These are phyloP conservation scores for Aspergillus viridinutans DNA, from an alignment of 2,329 filamentous ascomycete species.

Conservation along the genomic window DNA sequence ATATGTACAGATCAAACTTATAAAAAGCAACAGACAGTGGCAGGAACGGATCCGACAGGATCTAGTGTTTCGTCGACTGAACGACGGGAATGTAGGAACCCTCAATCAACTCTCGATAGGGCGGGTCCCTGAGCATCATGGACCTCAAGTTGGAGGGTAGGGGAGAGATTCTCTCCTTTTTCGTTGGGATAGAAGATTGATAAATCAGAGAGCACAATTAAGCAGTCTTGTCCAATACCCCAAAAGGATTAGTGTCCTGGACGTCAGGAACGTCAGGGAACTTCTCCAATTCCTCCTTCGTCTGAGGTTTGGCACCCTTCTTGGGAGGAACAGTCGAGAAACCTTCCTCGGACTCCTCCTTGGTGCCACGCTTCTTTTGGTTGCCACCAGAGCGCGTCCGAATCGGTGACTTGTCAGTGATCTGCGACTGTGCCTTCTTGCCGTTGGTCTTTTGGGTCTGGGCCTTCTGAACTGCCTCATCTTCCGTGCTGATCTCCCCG, in stretches of 20 bases:
- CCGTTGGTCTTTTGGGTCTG: slow-evolving; percentile 13
- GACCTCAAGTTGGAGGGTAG: neutral
- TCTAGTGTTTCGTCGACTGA: neutral
- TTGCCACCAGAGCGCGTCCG: slow-evolving; percentile 29
- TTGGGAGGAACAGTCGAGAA: slow-evolving; percentile 29
- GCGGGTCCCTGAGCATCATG: neutral
- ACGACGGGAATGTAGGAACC: neutral
- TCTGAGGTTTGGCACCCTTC: slow-evolving; percentile 31
- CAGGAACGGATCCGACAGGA: neutral
- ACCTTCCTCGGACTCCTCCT: slow-evolving; percentile 22
- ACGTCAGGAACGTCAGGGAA: slow-evolving; percentile 11
- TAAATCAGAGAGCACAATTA: neutral
- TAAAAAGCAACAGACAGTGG: neutral
- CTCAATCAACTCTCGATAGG: neutral
- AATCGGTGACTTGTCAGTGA: slow-evolving; percentile 24
- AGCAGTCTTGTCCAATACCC: slow-evolving; percentile 21
- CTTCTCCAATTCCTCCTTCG: slow-evolving; percentile 18
- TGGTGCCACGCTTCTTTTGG: slow-evolving; percentile 22
- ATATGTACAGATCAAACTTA: neutral
- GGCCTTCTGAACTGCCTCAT: slow-evolving; percentile 28
- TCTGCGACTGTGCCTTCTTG: slow-evolving; percentile 20
- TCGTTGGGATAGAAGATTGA: neutral
- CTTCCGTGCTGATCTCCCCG: slow-evolving; percentile 35
- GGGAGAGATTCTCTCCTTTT: neutral
- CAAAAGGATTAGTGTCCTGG: slow-evolving; percentile 30